Conservation (phyloP, 805 yeast species). For the Wickerhamiella nectarea region DNA sequence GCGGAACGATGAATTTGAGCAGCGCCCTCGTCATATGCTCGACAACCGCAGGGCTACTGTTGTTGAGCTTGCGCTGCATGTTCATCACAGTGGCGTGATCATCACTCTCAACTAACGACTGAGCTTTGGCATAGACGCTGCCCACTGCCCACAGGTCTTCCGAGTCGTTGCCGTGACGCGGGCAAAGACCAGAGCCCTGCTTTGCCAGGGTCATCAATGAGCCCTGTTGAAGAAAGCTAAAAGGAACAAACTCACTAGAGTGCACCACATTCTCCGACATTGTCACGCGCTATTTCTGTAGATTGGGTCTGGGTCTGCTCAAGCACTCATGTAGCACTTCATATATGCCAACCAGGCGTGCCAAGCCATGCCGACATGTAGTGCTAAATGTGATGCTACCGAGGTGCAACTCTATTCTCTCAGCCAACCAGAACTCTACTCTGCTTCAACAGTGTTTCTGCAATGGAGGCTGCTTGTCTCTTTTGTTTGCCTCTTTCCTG, state of each 20-base stretch:
- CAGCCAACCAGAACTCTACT: no score
- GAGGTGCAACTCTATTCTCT: no score
- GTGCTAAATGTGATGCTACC: no score
- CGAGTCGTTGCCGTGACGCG: background rate
- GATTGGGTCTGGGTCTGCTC: background rate
- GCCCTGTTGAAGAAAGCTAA: background rate
- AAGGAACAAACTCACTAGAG: background rate
- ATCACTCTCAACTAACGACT: background rate
- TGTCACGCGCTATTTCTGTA: background rate
- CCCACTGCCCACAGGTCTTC: constrained; percentile 1
- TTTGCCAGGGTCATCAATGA: background rate
- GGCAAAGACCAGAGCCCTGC: background rate
- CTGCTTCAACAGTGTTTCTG: no score
- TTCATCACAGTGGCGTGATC: constrained; percentile 40
- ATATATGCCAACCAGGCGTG: no score
- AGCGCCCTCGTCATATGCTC: background rate
- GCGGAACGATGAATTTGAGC: background rate
- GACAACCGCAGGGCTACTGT: constrained; percentile 30
- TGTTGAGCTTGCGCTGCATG: constrained; percentile 65
- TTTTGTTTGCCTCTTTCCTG: no score
- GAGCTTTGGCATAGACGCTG: constrained; percentile 3
- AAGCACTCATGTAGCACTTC: no score
- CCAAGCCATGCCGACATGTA: no score
- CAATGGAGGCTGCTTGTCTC: no score
- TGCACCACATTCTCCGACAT: background rate